These are phyloP conservation scores for Lasiosphaeria hispida DNA, from an alignment of 495 filamentous ascomycete genomes.

Conservation along the genomic window DNA sequence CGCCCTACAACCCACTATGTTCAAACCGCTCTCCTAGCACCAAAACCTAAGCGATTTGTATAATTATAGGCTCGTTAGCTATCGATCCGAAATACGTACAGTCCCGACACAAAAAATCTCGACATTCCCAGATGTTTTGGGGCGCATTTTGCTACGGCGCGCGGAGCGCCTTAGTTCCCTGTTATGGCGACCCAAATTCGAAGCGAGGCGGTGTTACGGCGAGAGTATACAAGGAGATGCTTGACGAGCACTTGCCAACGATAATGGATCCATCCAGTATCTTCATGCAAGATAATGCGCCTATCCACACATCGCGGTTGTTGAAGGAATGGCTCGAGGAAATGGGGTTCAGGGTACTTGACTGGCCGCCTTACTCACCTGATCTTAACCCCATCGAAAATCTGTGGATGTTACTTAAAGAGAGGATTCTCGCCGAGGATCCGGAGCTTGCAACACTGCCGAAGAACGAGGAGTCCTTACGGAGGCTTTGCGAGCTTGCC, in stretches of 20 bases:
- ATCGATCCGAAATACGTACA: conserved; percentile 1
- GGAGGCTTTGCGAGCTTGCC: no score
- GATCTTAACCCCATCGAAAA: conserved; percentile 7
- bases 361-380: background rate
- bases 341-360: background rate
- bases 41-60: background rate
- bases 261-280: background rate
- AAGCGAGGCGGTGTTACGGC: conserved; percentile 3
- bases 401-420: background rate
- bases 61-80: background rate
- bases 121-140: conserved; percentile 11
- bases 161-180: background rate
- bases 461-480: no score
- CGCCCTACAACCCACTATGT: no score
- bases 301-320: conserved; percentile 1
- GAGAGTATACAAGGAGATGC: background rate
- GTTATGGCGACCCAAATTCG: background rate
- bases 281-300: conserved; percentile 11
- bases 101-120: background rate
- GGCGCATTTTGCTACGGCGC: conserved; percentile 1
- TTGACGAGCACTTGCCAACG: conserved; percentile 5
- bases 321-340: background rate
- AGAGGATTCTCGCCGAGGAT: background rate
- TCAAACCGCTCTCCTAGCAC: background rate
- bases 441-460: background rate